Percentiles rank a stretch among this genome's conserved stretches.
Conservation (phyloP, 805 yeast species). For the Ogataea zsoltii region DNA sequence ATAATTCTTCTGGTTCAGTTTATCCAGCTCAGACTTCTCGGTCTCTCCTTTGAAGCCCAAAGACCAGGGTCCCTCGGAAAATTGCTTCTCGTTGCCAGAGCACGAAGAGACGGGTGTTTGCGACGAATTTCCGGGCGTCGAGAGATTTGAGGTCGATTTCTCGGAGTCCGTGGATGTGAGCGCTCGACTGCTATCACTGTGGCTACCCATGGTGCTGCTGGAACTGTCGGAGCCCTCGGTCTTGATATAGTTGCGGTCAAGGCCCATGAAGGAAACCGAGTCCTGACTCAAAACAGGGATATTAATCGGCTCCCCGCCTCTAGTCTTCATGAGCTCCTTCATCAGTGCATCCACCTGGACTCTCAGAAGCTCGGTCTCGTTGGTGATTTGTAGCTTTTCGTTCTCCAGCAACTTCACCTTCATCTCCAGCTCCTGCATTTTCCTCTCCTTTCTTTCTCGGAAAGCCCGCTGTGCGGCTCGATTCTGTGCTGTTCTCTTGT, state of each 20-base stretch:
- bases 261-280: neutral
- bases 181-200: neutral
- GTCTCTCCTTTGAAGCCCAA: conserved; percentile 6
- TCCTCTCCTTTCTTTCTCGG: conserved; percentile 88
- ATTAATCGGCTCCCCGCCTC: conserved; percentile 14
- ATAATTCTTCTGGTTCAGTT: conserved; percentile 23
- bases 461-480: conserved; percentile 98
- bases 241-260: no score
- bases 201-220: no score
- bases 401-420: conserved; percentile 73
- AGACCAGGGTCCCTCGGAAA: conserved; percentile 10
- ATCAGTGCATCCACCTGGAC: conserved; percentile 75
- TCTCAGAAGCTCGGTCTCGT: conserved; percentile 73
- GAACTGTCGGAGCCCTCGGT: neutral
- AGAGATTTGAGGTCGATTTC: conserved; percentile 16
- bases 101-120: conserved; percentile 24
- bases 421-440: conserved; percentile 81
- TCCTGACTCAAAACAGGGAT: conserved; percentile 2
- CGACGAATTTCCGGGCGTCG: conserved; percentile 17
- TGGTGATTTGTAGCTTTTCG: conserved; percentile 63
- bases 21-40: conserved; percentile 7
- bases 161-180: conserved; percentile 20
- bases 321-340: conserved; percentile 50
- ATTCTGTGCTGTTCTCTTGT: conserved; percentile 93
- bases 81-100: conserved; percentile 8